Conservation (phyloP, 345 rosid species). For the Bruguiera sexangula region DNA sequence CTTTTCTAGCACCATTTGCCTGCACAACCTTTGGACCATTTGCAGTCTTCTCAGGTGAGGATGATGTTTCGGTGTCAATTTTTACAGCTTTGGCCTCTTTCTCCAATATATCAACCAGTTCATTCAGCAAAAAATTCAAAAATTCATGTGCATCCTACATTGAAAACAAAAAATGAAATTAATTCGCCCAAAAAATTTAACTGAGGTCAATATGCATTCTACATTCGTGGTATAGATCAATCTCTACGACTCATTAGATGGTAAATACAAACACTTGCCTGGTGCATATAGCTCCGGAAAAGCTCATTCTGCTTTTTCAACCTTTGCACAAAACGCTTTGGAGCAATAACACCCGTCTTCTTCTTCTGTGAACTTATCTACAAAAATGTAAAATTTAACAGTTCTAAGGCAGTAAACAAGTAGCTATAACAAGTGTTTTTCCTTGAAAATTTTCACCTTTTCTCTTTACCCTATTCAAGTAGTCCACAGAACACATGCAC, state of each 20-base stretch:
- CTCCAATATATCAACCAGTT: constrained; percentile 96
- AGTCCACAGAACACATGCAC: neutral
- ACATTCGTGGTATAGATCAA: neutral
- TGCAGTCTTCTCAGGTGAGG: constrained; percentile 69
- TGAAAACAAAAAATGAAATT: constrained; percentile 1
- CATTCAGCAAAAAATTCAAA: constrained; percentile 93
- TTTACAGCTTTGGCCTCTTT: constrained; percentile 86
- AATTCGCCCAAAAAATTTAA: neutral
- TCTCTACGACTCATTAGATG: neutral
- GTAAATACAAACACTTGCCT: constrained; percentile 44
- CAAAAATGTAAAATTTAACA: constrained; percentile 20
- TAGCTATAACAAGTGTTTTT: constrained; percentile 1
- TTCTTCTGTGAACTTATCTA: constrained; percentile 98
- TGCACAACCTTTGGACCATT: constrained; percentile 63
- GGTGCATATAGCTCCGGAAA: constrained; percentile 99
- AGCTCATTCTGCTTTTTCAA: constrained; percentile 98
- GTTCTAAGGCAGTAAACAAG: constrained; percentile 13
- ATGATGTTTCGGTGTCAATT: constrained; percentile 67
- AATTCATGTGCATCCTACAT: constrained; percentile 98
- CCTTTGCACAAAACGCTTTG: constrained; percentile 95
- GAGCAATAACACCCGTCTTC: constrained; percentile 99
- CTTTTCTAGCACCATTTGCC: constrained; percentile 76
- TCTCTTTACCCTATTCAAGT: neutral
- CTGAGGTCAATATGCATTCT: neutral
- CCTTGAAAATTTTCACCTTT: neutral